Base-by-base conservation (phyloP, 169 alveolate genomes). In the Cryptosporidium muris region DNA sequence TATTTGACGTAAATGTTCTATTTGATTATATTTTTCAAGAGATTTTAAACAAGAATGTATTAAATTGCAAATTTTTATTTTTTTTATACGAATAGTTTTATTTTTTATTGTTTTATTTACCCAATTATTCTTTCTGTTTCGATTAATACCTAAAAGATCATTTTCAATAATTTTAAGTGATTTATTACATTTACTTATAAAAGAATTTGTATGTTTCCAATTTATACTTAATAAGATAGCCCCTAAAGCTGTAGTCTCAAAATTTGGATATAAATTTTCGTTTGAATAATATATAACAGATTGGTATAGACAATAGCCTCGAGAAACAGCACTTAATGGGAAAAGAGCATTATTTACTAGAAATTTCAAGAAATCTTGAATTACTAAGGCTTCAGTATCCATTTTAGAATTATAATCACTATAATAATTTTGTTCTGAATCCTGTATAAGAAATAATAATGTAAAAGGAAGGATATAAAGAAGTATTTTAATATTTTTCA, bases 221-320 rank as follows among this genome's bases (percentile, higher is more conserved):
- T 48, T 74, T 0, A 66, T 51, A 74, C 85, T 74, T 8, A 74
- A 16, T 37, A 74, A 34, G 8, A 74, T 42, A 36, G 85, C 43
- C 2, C 62, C 66, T 25, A 74, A 60, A 2, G 47, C 67, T 2
- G 60, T 58, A 12, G 62, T 62, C 49, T 74, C 85, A 37, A 58
- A 58, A 49, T 48, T 74, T 12, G 25, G 40, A 5, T 74, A 34
- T 45, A 47, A 58, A 38, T 4, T 8, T 5, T 74, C 68, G 34
- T 74, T 63, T 9, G 51, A 62, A 25, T 25, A 25, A 25, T 25
- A 25, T n/a, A 64, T 14, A 5, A 36, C 68, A 9, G 85, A 54
- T 37, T 68, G 54, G 47, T 54, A 74, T 34, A 74, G 60, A 11
- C 85, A 74, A 47, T 74, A 74, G 38, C 85, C 85, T 9, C 60